These are phyloP conservation scores for Thalassiosira ordinaria DNA, from an alignment of 352 stramenopile genomes.

Conservation along the genomic window DNA sequence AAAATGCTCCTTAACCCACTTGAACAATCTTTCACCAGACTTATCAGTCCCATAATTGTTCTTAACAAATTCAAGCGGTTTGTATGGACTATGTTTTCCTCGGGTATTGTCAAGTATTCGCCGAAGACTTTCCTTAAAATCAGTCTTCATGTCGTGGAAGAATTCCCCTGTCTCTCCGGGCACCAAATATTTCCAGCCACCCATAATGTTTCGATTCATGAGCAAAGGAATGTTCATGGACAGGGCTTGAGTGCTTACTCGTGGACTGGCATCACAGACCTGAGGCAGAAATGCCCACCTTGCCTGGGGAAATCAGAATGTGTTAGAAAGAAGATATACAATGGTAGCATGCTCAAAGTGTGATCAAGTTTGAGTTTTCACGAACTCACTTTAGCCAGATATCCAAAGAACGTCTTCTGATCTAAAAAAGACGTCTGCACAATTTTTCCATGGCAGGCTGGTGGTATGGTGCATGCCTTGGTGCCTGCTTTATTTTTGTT, in stretches of 20 bases:
- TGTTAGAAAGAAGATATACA: too few species aligned
- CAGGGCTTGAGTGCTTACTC: slow-evolving; percentile 58
- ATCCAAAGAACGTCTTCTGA: slow-evolving; percentile 52
- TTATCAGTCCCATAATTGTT: slow-evolving; percentile 46
- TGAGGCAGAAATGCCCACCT: slow-evolving; percentile 59
- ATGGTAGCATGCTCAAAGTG: too few species aligned
- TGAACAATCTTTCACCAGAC: slow-evolving; percentile 36
- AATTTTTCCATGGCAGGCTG: slow-evolving; percentile 46
- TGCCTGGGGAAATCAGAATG: slow-evolving; percentile 19
- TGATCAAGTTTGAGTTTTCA: too few species aligned
- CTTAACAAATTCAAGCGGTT: slow-evolving; percentile 42
- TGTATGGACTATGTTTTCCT: slow-evolving; percentile 43
- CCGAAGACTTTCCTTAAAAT: slow-evolving; percentile 46
- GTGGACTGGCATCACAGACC: slow-evolving; percentile 58
- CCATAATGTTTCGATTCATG: slow-evolving; percentile 64
- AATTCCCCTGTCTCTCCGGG: slow-evolving; percentile 54
- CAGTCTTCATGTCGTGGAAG: slow-evolving; percentile 55
- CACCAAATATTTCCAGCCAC: slow-evolving; percentile 60
- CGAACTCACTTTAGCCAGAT: slow-evolving; percentile 45
- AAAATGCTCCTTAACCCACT: slow-evolving; percentile 48
- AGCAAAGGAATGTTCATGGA: slow-evolving; percentile 58
- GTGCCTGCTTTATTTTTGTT: slow-evolving; percentile 59
- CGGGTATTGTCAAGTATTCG: slow-evolving; percentile 54
- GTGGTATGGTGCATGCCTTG: slow-evolving; percentile 52
- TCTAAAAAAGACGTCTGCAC: slow-evolving; percentile 54